phyloP scores from a whole-genome alignment of 495 filamentous ascomycete genomes.

The Penicillium longicatenatum region DNA sequence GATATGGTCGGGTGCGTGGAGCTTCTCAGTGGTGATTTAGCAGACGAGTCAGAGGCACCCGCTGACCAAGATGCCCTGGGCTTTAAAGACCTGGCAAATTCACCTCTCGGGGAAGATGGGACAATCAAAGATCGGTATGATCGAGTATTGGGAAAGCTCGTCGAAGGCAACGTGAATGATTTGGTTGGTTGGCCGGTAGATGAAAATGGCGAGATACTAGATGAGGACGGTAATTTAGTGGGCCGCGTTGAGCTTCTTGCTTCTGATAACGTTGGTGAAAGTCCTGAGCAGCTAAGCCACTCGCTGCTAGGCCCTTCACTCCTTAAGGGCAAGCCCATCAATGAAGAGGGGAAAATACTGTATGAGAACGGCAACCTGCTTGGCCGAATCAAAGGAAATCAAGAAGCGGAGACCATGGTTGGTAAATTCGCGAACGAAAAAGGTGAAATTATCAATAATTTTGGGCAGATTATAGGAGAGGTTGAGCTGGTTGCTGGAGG shows the following conservation, averaged over 20 bases:
- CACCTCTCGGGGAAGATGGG: background rate
- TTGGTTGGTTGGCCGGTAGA: constrained; percentile 34
- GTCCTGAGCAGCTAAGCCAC: background rate
- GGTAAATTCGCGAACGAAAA: background rate
- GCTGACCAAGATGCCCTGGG: background rate
- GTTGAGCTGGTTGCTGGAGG: background rate
- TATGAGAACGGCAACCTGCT: background rate
- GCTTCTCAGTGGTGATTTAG: background rate
- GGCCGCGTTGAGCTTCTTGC: constrained; percentile 19
- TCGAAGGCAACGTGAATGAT: constrained; percentile 26
- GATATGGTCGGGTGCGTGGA: background rate
- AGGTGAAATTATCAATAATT: background rate
- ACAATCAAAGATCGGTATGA: background rate
- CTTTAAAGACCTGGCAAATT: background rate
- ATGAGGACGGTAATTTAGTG: constrained; percentile 31
- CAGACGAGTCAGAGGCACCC: background rate
- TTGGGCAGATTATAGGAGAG: background rate
- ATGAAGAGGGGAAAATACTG: background rate
- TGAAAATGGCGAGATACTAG: constrained; percentile 38
- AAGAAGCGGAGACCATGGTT: background rate
- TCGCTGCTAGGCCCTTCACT: background rate
- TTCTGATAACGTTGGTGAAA: background rate
- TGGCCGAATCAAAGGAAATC: background rate
- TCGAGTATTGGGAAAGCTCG: background rate
- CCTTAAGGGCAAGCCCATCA: background rate